Evolutionary conservation across 2,329 filamentous ascomycete species (phyloP).

Genomic region (Phyllosticta citribraziliensis): DNA sequence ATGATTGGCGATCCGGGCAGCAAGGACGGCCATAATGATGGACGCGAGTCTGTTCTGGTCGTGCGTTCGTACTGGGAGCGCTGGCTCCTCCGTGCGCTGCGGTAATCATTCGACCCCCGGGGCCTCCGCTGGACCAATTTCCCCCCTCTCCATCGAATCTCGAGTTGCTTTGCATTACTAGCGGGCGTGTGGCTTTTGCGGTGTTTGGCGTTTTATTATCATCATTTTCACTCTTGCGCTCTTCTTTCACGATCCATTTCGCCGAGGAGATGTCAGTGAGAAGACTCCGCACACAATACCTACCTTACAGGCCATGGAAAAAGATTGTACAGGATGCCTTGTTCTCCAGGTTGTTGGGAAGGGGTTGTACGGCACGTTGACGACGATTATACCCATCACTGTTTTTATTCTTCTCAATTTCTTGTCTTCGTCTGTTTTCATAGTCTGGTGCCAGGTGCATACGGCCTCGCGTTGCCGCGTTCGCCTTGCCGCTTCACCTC

Average conservation of each 20-base stretch:
- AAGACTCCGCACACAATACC: neutral
- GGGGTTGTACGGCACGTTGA: neutral
- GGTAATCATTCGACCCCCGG: constrained; percentile 5
- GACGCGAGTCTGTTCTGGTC: constrained; percentile 48
- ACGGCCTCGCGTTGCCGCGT: neutral
- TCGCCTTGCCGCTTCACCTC: neutral
- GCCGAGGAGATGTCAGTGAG: neutral
- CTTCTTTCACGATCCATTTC: neutral
- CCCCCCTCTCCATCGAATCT: neutral
- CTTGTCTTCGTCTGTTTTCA: neutral
- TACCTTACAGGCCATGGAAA: neutral
- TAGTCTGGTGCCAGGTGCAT: neutral
- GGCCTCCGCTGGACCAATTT: neutral
- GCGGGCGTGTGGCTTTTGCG: neutral
- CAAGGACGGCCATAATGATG: constrained; percentile 49
- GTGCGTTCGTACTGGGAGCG: constrained; percentile 52
- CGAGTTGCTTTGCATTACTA: constrained; percentile 3
- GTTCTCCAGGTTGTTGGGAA: neutral
- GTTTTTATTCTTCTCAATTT: neutral
- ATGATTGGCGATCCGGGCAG: constrained; percentile 52
- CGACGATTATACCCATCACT: neutral
- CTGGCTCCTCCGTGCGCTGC: constrained; percentile 39
- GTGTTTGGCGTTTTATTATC: constrained; percentile 1
- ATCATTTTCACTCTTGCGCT: neutral
- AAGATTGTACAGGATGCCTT: neutral